Conservation (phyloP, 2,329 filamentous ascomycete species). For the Catunica adiposa region DNA sequence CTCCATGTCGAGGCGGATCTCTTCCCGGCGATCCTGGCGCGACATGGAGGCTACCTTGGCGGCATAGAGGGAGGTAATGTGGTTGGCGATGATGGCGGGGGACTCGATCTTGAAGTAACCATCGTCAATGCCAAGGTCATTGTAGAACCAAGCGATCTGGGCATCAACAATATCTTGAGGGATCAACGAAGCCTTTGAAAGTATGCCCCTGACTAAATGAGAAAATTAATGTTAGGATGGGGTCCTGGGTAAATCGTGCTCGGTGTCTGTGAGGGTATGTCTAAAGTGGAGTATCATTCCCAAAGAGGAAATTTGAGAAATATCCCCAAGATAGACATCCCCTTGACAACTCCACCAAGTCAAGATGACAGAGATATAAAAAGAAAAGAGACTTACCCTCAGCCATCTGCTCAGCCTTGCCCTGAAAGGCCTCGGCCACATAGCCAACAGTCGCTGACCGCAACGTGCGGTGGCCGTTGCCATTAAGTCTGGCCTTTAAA, state of each 20-base stretch:
- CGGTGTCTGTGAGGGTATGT: background rate
- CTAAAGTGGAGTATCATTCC: background rate
- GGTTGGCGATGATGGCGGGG: slow-evolving; percentile 72
- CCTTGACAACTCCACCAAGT: background rate
- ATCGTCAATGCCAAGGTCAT: slow-evolving; percentile 92
- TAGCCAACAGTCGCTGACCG: slow-evolving; percentile 88
- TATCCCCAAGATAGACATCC: no score
- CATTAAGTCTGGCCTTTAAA: slow-evolving; percentile 31
- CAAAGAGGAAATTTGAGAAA: slow-evolving; percentile 2
- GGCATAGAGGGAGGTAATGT: slow-evolving; percentile 91
- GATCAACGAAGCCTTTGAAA: slow-evolving; percentile 70
- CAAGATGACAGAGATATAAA: background rate
- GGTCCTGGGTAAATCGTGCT: background rate
- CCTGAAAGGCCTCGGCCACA: slow-evolving; percentile 83
- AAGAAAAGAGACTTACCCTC: slow-evolving; percentile 36
- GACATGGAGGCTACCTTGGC: slow-evolving; percentile 91
- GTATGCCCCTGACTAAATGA: slow-evolving; percentile 56
- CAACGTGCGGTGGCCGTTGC: slow-evolving; percentile 55
- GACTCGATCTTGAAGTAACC: slow-evolving; percentile 92
- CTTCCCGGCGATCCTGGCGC: slow-evolving; percentile 80
- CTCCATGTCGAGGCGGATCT: slow-evolving; percentile 93
- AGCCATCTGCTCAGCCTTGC: slow-evolving; percentile 82
- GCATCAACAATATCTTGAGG: slow-evolving; percentile 66
- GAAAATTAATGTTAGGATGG: background rate
- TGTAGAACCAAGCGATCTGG: slow-evolving; percentile 94